Evolutionary conservation across 352 stramenopile genomes (phyloP).

Genomic region (Pythium chondricola): DNA sequence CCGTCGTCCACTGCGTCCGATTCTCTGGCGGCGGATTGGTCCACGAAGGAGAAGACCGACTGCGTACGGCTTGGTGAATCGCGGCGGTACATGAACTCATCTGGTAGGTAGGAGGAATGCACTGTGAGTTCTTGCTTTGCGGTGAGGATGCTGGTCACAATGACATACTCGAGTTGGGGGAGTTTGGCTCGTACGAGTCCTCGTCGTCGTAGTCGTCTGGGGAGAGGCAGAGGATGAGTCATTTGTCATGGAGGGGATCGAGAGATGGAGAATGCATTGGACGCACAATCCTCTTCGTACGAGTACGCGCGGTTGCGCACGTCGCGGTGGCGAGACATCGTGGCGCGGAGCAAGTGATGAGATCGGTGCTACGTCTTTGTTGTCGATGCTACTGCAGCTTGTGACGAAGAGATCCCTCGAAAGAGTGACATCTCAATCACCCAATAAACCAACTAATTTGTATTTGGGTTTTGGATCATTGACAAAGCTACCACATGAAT

Average conservation of each 20-base stretch:
- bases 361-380: neutral
- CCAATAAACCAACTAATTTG: neutral
- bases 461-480: neutral
- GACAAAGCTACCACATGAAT: no score
- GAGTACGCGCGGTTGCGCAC: slow-evolving; percentile 86
- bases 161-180: slow-evolving; percentile 52
- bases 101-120: slow-evolving; percentile 18
- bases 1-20: slow-evolving; percentile 27
- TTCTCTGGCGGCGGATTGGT: slow-evolving; percentile 25
- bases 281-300: slow-evolving; percentile 79
- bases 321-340: slow-evolving; percentile 81
- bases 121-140: no score
- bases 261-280: neutral
- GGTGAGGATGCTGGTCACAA: no score
- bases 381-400: neutral
- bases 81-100: slow-evolving; percentile 78
- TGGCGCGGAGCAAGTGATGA: neutral
- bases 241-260: neutral
- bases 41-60: slow-evolving; percentile 80
- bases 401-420: slow-evolving; percentile 2
- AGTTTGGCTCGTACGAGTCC: slow-evolving; percentile 52
- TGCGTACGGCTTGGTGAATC: slow-evolving; percentile 69
- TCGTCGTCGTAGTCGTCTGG: slow-evolving; percentile 75
- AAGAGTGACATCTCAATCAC: neutral
- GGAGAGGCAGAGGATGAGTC: neutral